Evolutionary conservation across 2,329 filamentous ascomycete species (phyloP).

Genomic region (Pestalotiopsis sp.): DNA sequence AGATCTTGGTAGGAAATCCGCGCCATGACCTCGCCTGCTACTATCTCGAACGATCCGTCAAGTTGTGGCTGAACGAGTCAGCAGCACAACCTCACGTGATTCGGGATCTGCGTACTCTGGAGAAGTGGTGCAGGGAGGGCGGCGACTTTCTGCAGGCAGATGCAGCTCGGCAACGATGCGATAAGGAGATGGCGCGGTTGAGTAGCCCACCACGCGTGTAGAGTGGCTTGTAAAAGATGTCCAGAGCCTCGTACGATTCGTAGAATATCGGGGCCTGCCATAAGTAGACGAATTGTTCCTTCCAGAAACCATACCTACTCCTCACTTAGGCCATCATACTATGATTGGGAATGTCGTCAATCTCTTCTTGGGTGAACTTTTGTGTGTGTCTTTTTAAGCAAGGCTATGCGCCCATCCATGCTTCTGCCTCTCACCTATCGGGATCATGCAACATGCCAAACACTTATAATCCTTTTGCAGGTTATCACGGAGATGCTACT

Average conservation of each 20-base stretch:
- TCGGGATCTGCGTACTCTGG: not conserved
- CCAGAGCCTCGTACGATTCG: not conserved
- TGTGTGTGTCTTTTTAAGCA: too few species aligned
- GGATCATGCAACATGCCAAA: too few species aligned
- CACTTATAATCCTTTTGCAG: too few species aligned
- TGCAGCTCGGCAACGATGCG: not conserved
- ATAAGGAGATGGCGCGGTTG: not conserved
- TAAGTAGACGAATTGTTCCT: too few species aligned
- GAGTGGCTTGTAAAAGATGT: not conserved
- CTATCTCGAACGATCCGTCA: not conserved
- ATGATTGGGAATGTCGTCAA: too few species aligned
- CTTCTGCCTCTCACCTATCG: too few species aligned
- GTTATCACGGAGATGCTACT: too few species aligned
- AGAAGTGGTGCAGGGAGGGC: not conserved
- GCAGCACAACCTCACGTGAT: not conserved
- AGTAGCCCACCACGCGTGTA: not conserved
- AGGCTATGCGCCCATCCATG: too few species aligned
- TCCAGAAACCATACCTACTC: too few species aligned
- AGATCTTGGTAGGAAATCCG: not conserved
- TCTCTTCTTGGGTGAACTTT: too few species aligned
- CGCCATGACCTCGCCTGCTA: not conserved
- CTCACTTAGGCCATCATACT: too few species aligned
- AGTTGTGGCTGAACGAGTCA: not conserved
- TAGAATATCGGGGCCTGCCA: not conserved
- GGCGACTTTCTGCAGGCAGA: not conserved